Evolutionary conservation across 768 basidiomycete species (phyloP).

Genomic region (Phylloporus sp.): DNA sequence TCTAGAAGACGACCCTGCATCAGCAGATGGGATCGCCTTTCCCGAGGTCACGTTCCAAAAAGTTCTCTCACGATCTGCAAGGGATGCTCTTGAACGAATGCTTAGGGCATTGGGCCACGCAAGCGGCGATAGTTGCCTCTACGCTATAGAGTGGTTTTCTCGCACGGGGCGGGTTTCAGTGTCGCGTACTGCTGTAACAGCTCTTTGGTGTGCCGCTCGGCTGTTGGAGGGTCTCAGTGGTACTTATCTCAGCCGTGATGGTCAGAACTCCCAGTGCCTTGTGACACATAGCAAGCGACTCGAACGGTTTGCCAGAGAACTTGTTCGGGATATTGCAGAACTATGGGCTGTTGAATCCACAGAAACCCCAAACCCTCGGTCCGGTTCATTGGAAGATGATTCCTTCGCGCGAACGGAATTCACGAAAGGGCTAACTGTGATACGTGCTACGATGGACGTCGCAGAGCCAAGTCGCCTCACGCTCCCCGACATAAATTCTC

Average conservation of each 20-base stretch:
- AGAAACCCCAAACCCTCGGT: constrained; percentile 20
- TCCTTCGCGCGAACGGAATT: constrained; percentile 52
- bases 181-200: constrained; percentile 52
- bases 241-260: constrained; percentile 37
- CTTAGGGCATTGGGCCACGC: constrained; percentile 68
- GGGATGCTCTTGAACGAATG: constrained; percentile 61
- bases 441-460: constrained; percentile 58
- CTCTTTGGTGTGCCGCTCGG: constrained; percentile 80
- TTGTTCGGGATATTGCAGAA: constrained; percentile 63
- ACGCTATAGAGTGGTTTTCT: constrained; percentile 81
- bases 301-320: constrained; percentile 59
- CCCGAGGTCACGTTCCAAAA: constrained; percentile 59
- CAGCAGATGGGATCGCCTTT: constrained; percentile 40
- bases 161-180: constrained; percentile 46
- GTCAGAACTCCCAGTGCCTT: constrained; percentile 1
- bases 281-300: constrained; percentile 43
- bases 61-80: constrained; percentile 47
- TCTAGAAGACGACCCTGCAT: constrained; percentile 48
- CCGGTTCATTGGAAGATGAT: constrained; percentile 25
- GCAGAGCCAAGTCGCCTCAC: constrained; percentile 31
- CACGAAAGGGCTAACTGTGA: constrained; percentile 57
- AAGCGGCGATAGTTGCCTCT: constrained; percentile 65
- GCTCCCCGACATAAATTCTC: constrained; percentile 32
- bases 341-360: constrained; percentile 58
- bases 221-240: constrained; percentile 69